Percentiles rank a stretch among this genome's conserved stretches.
Conservation (phyloP, 768 basidiomycete species). For the Lactarius evosmus region DNA sequence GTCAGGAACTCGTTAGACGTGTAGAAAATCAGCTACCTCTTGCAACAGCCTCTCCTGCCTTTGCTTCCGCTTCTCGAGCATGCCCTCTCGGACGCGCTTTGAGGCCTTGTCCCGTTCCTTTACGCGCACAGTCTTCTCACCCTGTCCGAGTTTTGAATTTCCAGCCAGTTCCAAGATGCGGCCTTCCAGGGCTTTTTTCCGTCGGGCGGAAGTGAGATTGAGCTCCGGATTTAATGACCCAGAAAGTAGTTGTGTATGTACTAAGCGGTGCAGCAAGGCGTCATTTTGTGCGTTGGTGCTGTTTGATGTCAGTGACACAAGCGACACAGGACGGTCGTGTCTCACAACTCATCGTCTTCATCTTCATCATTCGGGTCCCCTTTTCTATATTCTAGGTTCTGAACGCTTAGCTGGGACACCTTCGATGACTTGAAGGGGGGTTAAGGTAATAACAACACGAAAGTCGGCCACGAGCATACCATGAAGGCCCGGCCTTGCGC, state of each 20-base stretch:
- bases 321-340: slow-evolving; percentile 15
- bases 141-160: slow-evolving; percentile 66
- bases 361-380: slow-evolving; percentile 39
- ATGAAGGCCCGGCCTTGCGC: slow-evolving; percentile 67
- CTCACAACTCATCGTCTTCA: slow-evolving; percentile 55
- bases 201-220: slow-evolving; percentile 60
- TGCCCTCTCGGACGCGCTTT: slow-evolving; percentile 69
- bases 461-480: slow-evolving; percentile 43
- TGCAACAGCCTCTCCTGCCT: slow-evolving; percentile 53
- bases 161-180: slow-evolving; percentile 73
- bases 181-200: slow-evolving; percentile 71
- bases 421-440: slow-evolving; percentile 64
- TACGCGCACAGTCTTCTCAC: slow-evolving; percentile 57
- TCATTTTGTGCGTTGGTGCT: slow-evolving; percentile 80
- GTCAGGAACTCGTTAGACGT: not conserved
- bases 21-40: slow-evolving; percentile 49
- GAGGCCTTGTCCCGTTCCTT: slow-evolving; percentile 67
- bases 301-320: slow-evolving; percentile 11
- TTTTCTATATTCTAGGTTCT: slow-evolving; percentile 21
- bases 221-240: slow-evolving; percentile 65
- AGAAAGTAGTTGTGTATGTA: slow-evolving; percentile 77
- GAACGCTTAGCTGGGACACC: slow-evolving; percentile 52
- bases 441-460: slow-evolving; percentile 10
- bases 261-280: slow-evolving; percentile 68
- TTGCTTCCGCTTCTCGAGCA: slow-evolving; percentile 59